Conservation (phyloP, 345 rosid species). For the Citrus australasica region DNA sequence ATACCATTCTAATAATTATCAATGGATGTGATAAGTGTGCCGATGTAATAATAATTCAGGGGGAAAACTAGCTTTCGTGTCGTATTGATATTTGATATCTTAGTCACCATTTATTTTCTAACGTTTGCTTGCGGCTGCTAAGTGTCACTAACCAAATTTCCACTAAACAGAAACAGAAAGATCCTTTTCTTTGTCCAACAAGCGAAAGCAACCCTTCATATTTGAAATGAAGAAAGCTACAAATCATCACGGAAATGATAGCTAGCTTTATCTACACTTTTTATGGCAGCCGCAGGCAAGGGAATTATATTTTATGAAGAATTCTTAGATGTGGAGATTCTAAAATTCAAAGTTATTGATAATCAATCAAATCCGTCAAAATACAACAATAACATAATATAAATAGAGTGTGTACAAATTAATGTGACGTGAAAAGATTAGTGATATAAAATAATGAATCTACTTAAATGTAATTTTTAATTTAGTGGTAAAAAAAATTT, state of each 20-base stretch:
- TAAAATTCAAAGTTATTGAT: too few relatives aligned
- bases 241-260: neutral
- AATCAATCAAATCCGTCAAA: too few relatives aligned
- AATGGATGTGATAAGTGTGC: neutral
- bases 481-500: too few relatives aligned
- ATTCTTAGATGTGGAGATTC: too few relatives aligned
- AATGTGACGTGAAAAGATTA: too few relatives aligned
- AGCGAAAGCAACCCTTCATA: neutral
- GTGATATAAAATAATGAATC: too few relatives aligned
- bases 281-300: neutral
- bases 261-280: too few relatives aligned
- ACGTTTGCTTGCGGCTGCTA: neutral
- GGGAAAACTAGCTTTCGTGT: neutral
- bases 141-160: neutral
- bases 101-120: neutral
- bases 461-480: fast-evolving
- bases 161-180: neutral
- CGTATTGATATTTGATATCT: neutral
- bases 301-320: too few relatives aligned
- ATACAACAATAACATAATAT: too few relatives aligned
- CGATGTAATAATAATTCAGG: neutral
- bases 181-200: neutral
- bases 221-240: neutral
- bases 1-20: neutral
- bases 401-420: too few relatives aligned